Evolutionary conservation across 176 grass and related monocot genomes (phyloP), one percentile per base, ranked within the genome.

Genomic region (Cenchrus fungigraminus): DNA sequence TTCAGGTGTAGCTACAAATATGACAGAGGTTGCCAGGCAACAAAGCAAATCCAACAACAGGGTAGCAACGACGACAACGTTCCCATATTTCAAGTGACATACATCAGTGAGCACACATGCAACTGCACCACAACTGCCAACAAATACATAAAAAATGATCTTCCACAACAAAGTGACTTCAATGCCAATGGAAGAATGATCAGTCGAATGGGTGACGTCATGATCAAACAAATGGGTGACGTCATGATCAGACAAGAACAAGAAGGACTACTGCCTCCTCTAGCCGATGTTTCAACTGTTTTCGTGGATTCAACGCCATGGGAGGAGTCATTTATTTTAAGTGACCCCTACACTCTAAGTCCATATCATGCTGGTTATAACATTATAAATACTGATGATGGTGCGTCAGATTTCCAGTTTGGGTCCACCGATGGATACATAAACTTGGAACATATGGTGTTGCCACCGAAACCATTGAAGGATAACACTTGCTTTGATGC

Each of bases 1-100:
- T 65, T 32, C 77, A 79, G 77, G 44, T 79, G 77, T 3, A 79
- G 52, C 52, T 54, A 54, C 13, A 54, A 54, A 54, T 54, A 54
- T 15, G 52, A 54, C 52, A 54, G 13, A 2, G 77, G 61, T 2
- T 79, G 77, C 45, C 25, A 12, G 61, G 77, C 77, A 4, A 65
- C 25, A 11, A 79, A 65, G 77, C 61, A 66, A 12, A 37, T 79
- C 60, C 45, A 79, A 25, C 77, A 66, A 4, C 32, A 65, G 15
- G 15, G 64, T 16, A 20, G 6, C 45, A n/a, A 6, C 9, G n/a
- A 51, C 37, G 37, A 40, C 5, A n/a, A 40, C 5, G 43, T 44
- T 12, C 77, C 44, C n/a, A 50, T 51, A 44, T 79, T 54, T 54
- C 13, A 54, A 14, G 52, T 54, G 52, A 54, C 52, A 2, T 54